Conservation (phyloP, 345 rosid genomes). For the Lepidium sativum region DNA sequence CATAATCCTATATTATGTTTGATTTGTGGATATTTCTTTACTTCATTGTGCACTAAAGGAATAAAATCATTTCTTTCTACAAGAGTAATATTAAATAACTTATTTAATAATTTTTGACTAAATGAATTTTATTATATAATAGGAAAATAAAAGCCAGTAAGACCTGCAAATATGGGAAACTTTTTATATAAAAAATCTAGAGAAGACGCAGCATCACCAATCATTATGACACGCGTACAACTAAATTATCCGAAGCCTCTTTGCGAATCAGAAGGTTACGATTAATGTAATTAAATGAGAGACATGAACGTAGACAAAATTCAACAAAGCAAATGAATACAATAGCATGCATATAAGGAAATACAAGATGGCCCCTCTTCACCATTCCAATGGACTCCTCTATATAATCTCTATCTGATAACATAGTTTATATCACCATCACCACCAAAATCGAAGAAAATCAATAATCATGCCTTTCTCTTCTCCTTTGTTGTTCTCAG, state of each 20-base stretch:
- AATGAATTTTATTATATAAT: too few species aligned
- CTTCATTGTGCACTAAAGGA: too few species aligned
- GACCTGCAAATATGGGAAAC: too few species aligned
- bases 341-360: background rate
- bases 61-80: too few species aligned
- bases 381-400: background rate
- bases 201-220: too few species aligned
- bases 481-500: background rate
- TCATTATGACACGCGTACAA: background rate
- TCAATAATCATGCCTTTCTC: background rate
- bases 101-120: too few species aligned
- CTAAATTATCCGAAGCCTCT: background rate
- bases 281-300: background rate
- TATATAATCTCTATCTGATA: background rate
- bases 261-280: background rate
- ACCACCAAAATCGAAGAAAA: background rate
- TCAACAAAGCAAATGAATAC: background rate
- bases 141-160: too few species aligned
- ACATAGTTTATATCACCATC: background rate
- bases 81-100: too few species aligned
- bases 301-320: background rate
- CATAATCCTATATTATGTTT: too few species aligned
- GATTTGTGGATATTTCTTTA: too few species aligned
- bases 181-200: too few species aligned
- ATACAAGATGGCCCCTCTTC: background rate